Percentiles rank a stretch among this genome's conserved stretches.
These are phyloP conservation scores for Telopea speciosissima DNA, from an alignment of 177 flowering plant genomes.

Conservation along the genomic window DNA sequence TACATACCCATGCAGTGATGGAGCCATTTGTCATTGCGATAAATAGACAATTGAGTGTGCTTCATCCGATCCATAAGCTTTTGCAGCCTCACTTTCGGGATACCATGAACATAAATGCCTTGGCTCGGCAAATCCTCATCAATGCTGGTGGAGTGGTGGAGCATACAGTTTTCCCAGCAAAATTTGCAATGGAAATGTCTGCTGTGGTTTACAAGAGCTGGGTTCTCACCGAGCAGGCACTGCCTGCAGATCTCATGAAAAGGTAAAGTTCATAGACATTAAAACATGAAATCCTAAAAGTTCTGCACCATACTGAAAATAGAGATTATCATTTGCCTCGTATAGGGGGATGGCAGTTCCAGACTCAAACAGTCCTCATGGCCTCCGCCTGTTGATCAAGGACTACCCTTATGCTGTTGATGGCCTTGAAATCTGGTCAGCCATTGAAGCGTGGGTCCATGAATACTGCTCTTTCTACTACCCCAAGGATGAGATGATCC, in stretches of 20 bases:
- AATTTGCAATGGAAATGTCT: constrained; percentile 75
- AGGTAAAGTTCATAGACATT: constrained; percentile 35
- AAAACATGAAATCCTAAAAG: not conserved
- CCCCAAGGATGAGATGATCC: constrained; percentile 33
- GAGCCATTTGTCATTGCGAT: constrained; percentile 85
- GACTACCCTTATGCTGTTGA: constrained; percentile 83
- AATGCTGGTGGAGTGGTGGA: constrained; percentile 74
- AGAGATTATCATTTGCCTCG: not conserved
- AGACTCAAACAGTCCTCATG: constrained; percentile 43
- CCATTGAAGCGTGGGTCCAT: constrained; percentile 58
- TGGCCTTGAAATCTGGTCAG: constrained; percentile 73
- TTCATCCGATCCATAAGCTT: constrained; percentile 81
- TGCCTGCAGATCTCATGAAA: constrained; percentile 71
- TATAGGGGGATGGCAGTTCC: constrained; percentile 63
- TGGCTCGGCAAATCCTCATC: constrained; percentile 73
- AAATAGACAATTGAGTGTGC: constrained; percentile 62
- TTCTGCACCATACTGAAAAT: not conserved
- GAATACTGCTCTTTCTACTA: constrained; percentile 65
- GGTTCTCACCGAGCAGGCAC: constrained; percentile 72
- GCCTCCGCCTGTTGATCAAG: constrained; percentile 59
- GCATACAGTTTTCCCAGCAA: constrained; percentile 66
- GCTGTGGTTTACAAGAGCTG: constrained; percentile 53
- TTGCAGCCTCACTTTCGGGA: constrained; percentile 81
- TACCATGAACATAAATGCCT: constrained; percentile 79
- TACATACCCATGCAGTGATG: constrained; percentile 76